A percentile compares a stretch with the other conserved stretches of the same genome.
Conservation (phyloP, 208 protist genomes). For the Leishmania major region DNA sequence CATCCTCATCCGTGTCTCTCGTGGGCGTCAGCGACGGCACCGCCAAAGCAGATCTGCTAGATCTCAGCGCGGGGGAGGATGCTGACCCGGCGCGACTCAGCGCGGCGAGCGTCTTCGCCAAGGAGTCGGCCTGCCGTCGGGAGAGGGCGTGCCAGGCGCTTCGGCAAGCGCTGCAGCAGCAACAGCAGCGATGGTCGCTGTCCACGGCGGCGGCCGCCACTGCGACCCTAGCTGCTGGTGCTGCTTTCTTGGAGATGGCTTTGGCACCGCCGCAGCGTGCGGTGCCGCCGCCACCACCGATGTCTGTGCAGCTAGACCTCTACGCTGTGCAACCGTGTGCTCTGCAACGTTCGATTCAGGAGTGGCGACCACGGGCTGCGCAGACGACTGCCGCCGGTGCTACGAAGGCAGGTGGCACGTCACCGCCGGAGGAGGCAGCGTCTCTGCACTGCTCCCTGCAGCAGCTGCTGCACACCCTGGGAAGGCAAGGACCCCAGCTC, state of each 20-base stretch:
- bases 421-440: not conserved
- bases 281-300: slow-evolving; percentile 43
- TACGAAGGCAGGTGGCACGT: not conserved
- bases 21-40: not conserved
- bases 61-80: not conserved
- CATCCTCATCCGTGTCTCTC: not conserved
- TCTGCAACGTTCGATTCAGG: not conserved
- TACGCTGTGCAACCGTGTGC: slow-evolving; percentile 15
- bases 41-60: too few species aligned
- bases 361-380: not conserved
- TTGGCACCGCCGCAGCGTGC: not conserved
- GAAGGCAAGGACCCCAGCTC: not conserved
- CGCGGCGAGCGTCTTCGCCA: not conserved
- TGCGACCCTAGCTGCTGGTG: not conserved
- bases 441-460: not conserved
- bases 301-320: slow-evolving; percentile 38
- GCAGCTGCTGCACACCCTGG: not conserved
- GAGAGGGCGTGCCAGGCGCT: slow-evolving; percentile 13
- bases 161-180: not conserved
- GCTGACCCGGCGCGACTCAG: not conserved
- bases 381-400: not conserved
- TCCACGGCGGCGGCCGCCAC: not conserved
- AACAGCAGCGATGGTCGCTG: not conserved
- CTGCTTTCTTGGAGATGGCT: slow-evolving; percentile 20
- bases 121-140: not conserved